Conservation (phyloP, 2,329 filamentous ascomycete species). For the Daldinia sp. region DNA sequence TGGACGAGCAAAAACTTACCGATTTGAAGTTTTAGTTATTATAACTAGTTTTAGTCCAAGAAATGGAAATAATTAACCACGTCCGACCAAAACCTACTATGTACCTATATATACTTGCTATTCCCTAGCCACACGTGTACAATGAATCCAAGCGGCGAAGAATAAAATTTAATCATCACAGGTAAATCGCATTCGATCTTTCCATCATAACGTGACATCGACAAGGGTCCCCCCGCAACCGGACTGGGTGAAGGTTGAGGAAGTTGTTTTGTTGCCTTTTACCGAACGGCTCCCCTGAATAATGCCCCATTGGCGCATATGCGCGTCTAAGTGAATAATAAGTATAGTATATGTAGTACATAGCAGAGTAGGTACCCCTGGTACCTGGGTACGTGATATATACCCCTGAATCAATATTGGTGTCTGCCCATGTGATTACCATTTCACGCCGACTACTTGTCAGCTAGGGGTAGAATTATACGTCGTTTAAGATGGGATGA, state of each 20-base stretch:
- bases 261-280: slow-evolving; percentile 4
- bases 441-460: neutral
- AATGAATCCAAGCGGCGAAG: neutral
- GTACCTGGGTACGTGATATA: neutral
- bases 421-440: neutral
- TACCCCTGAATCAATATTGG: neutral
- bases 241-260: slow-evolving; percentile 19
- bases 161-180: neutral
- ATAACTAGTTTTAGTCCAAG: too few relatives aligned
- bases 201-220: slow-evolving; percentile 35
- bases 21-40: neutral
- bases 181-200: slow-evolving; percentile 14
- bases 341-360: too few relatives aligned
- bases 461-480: neutral
- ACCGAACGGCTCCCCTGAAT: neutral
- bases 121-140: too few relatives aligned
- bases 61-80: neutral
- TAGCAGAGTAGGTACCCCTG: neutral
- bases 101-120: too few relatives aligned
- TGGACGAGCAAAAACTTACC: slow-evolving; percentile 14
- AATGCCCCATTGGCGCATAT: slow-evolving; percentile 6
- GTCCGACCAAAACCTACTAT: neutral
- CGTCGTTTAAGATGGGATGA: neutral
- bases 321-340: neutral
- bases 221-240: slow-evolving; percentile 36